Base-by-base conservation (phyloP, 257 asterid species). In the Nyctanthes arbortristis region DNA sequence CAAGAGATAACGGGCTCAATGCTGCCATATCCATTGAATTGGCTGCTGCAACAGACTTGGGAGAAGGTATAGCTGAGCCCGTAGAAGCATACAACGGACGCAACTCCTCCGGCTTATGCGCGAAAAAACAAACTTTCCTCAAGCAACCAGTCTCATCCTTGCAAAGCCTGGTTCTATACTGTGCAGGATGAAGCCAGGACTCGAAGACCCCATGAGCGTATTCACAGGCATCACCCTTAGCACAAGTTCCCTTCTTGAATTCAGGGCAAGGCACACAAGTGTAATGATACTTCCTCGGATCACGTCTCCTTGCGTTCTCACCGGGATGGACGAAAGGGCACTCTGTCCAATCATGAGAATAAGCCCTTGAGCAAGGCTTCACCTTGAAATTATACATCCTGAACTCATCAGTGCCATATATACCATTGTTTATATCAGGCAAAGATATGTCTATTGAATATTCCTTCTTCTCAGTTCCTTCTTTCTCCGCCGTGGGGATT, bases 101-200 rank as follows among this genome's bases (percentile, higher is more conserved):
- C 30, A 92, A 64, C 64, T 92, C 98, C 27, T 89, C 96, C 0
- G 77, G 81, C 65, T 75, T 89, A 78, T 92, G 98, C 0, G 98
- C 98, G 7, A 92, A 92, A 66, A 92, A 92, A 73, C 98, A 92
- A 7, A 92, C 98, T 76, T 85, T 92, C 71, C 98, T 78, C 0
- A 84, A 37, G 68, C 98, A 92, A 1, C 95, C 89, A 0, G 89
- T 82, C 75, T 92, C 97, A 7, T 92, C 97, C 80, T 92, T 92
- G 79, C 97, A 92, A 3, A 89, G 91, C 16, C 97, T 85, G 35
- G 98, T 92, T 70, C 93, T 72, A 68, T 92, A 92, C 49, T 92
- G 98, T 0, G 98, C 96, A 1, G 98, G 98, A 76, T 92, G 98
- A 14, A 92, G 95, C 98, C 97, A 92, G 0, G 98, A 92, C 56